A percentile compares a stretch with the other conserved stretches of the same genome.
phyloP scores from a whole-genome alignment of 2,329 filamentous ascomycete species.

The Ophiostoma sp. region DNA sequence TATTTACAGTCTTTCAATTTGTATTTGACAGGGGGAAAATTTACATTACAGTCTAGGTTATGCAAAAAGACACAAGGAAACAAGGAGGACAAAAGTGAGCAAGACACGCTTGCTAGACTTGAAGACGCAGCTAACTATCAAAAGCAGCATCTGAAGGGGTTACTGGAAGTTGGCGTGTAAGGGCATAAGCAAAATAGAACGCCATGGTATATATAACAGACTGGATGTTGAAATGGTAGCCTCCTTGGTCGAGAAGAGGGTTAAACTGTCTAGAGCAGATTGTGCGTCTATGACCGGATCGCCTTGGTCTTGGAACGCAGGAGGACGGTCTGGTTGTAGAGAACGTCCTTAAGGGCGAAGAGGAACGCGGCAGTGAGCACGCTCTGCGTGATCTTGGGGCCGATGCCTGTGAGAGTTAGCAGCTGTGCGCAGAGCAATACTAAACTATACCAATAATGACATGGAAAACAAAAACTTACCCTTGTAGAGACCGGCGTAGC shows the following conservation, averaged over 20 bases:
- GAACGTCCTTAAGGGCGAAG: slow-evolving; percentile 96
- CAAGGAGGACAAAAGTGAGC: neutral
- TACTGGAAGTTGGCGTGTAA: neutral
- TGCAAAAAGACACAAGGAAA: neutral
- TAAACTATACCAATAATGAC: slow-evolving; percentile 3
- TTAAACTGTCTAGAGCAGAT: neutral
- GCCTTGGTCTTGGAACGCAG: slow-evolving; percentile 55
- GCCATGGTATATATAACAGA: slow-evolving; percentile 16
- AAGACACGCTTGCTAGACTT: neutral
- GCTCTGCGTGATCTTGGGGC: slow-evolving; percentile 94
- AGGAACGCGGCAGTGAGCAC: slow-evolving; percentile 94
- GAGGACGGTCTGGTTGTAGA: slow-evolving; percentile 79
- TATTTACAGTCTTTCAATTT: slow-evolving; percentile 11
- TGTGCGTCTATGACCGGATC: slow-evolving; percentile 36
- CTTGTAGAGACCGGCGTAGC: slow-evolving; percentile 89
- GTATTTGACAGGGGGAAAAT: neutral
- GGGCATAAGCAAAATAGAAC: neutral
- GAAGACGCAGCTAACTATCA: neutral
- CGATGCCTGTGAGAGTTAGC: slow-evolving; percentile 65
- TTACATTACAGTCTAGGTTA: neutral
- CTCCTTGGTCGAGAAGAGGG: neutral
- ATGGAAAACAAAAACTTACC: slow-evolving; percentile 55
- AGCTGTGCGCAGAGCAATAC: slow-evolving; percentile 6
- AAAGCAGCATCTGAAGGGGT: neutral
- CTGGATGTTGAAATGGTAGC: neutral